Percentiles rank a stretch among this genome's conserved stretches.
Evolutionary conservation across 257 asterid genomes (phyloP).

Genomic region (Cordia subcordata): DNA sequence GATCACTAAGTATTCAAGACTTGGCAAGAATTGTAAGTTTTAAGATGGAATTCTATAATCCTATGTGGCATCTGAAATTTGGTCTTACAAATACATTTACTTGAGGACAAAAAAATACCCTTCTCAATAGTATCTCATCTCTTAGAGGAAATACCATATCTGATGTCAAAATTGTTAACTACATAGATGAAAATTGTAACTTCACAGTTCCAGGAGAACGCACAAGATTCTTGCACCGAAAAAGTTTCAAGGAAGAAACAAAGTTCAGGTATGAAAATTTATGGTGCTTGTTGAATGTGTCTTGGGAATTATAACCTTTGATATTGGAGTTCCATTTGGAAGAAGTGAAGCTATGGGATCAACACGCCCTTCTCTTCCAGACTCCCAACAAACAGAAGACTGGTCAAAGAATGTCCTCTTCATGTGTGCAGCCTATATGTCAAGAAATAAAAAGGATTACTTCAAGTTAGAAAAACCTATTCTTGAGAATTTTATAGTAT

Average conservation of each 20-base stretch:
- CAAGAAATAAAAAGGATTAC: neutral
- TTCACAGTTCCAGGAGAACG: neutral
- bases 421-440: conserved; percentile 16
- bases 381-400: conserved; percentile 19
- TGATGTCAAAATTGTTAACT: no score
- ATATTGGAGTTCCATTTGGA: conserved; percentile 18
- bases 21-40: no score
- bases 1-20: no score
- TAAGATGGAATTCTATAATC: no score
- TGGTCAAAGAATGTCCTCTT: conserved; percentile 15
- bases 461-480: neutral
- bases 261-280: no score
- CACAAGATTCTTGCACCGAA: neutral
- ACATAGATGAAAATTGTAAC: neutral
- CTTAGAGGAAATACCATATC: no score
- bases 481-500: neutral
- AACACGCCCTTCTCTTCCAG: conserved; percentile 12
- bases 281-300: neutral
- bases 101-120: no score
- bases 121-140: no score
- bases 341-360: conserved; percentile 10
- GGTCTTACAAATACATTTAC: no score
- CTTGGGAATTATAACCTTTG: conserved; percentile 23
- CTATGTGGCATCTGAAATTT: no score
- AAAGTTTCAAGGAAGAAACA: neutral